A percentile compares a stretch with the other conserved stretches of the same genome.
Evolutionary conservation across 2,329 filamentous ascomycete species (phyloP).

Genomic region (Xylaria hypoxylon): DNA sequence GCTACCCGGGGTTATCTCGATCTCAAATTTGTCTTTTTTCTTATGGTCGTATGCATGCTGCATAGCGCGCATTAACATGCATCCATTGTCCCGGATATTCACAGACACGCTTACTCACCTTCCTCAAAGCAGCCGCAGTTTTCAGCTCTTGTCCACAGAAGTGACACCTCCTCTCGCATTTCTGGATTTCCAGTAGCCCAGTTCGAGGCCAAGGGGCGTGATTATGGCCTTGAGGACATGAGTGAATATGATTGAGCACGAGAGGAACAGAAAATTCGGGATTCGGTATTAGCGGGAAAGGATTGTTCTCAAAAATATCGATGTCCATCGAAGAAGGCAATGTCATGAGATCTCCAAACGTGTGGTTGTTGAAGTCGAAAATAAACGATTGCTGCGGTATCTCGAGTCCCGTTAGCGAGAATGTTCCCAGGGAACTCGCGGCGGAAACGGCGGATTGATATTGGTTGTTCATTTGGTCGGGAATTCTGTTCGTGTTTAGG

Average conservation of each 20-base stretch:
- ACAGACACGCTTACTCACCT: not conserved
- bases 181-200: constrained; percentile 1
- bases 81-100: not conserved
- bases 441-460: no score
- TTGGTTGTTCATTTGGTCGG: no score
- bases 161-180: constrained; percentile 1
- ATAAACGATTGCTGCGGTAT: not conserved
- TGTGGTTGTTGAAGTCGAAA: not conserved
- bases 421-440: no score
- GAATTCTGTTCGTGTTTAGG: no score
- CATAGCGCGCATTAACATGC: not conserved
- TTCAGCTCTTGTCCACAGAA: not conserved
- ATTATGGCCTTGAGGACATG: not conserved
- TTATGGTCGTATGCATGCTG: constrained; percentile 6
- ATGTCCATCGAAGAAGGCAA: not conserved
- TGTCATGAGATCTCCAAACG: not conserved
- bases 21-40: constrained; percentile 4
- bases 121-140: constrained; percentile 1
- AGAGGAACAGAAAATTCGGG: not conserved
- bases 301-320: not conserved
- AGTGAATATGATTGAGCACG: not conserved
- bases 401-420: not conserved
- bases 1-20: not conserved
- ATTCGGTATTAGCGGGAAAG: not conserved
- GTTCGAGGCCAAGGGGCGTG: not conserved